Evolutionary conservation across 2,329 filamentous ascomycete species (phyloP).

Genomic region (Talaromyces sp.): DNA sequence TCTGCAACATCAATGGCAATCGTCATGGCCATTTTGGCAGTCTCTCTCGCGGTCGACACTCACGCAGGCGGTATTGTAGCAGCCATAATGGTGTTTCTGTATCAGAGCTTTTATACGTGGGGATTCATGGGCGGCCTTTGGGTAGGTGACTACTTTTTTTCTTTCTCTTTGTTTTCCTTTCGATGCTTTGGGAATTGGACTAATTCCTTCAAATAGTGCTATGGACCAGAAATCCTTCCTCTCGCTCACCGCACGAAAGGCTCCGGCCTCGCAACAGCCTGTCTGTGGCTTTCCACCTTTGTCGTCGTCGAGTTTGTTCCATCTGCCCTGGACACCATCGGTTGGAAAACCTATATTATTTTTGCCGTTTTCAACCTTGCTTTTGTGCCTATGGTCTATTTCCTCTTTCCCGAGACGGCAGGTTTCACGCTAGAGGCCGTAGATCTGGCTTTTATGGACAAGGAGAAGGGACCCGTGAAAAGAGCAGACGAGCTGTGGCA

Average conservation of each 20-base stretch:
- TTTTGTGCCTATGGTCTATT: constrained; percentile 15
- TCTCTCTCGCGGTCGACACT: constrained; percentile 10
- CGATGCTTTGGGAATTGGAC: background rate
- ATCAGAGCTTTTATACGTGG: constrained; percentile 16
- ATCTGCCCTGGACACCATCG: constrained; percentile 24
- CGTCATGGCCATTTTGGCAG: constrained; percentile 14
- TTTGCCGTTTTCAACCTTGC: constrained; percentile 9
- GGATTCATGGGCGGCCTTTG: constrained; percentile 16
- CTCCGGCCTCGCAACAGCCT: constrained; percentile 14
- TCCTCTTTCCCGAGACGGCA: constrained; percentile 7
- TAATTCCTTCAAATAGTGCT: constrained; percentile 10
- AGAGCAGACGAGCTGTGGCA: constrained; percentile 6
- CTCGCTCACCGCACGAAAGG: constrained; percentile 16
- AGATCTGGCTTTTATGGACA: constrained; percentile 8
- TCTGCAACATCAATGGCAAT: constrained; percentile 10
- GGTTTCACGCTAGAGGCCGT: constrained; percentile 7
- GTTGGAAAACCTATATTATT: constrained; percentile 2
- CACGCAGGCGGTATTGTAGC: constrained; percentile 13
- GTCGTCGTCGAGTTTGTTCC: constrained; percentile 53
- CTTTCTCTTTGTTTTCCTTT: background rate
- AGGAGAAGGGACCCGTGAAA: constrained; percentile 1
- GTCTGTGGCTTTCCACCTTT: constrained; percentile 52
- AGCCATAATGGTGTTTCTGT: constrained; percentile 15
- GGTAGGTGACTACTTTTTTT: constrained; percentile 6
- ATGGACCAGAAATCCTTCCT: constrained; percentile 16